These are phyloP conservation scores for Mycena epipterygia DNA, from an alignment of 768 basidiomycete species.

Conservation along the genomic window DNA sequence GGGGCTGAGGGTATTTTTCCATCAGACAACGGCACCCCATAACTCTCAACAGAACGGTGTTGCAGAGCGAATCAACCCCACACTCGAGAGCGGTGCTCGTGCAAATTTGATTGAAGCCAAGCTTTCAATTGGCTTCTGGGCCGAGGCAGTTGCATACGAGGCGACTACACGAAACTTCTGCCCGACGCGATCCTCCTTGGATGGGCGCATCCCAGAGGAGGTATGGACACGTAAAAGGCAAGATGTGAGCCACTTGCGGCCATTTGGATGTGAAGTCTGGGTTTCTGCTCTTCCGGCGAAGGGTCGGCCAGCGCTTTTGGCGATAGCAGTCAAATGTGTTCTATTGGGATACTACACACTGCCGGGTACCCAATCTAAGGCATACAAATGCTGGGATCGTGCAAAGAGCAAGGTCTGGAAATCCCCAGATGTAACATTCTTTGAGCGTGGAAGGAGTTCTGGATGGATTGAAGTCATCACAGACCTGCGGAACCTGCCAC, in stretches of 20 bases:
- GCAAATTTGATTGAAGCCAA: not conserved
- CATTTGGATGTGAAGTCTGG: not conserved
- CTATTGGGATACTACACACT: constrained; percentile 6
- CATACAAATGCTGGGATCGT: constrained; percentile 4
- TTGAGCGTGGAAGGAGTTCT: constrained; percentile 3
- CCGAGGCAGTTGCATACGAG: not conserved
- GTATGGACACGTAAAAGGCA: not conserved
- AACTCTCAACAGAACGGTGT: constrained; percentile 48
- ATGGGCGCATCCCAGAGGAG: constrained; percentile 17
- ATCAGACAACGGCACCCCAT: constrained; percentile 45
- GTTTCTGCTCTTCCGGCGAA: constrained; percentile 3
- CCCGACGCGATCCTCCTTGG: not conserved
- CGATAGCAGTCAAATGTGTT: not conserved
- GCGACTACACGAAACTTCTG: not conserved
- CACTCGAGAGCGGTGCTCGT: constrained; percentile 31
- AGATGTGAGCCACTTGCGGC: constrained; percentile 3
- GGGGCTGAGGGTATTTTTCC: constrained; percentile 38
- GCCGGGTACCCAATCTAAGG: constrained; percentile 9
- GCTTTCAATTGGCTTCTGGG: not conserved
- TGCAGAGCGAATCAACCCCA: constrained; percentile 46
- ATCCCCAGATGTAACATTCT: not conserved
- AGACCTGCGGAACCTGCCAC: constrained; percentile 13
- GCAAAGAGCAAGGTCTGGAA: constrained; percentile 3
- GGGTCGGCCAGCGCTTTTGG: not conserved
- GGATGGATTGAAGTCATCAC: constrained; percentile 18